phyloP scores from a whole-genome alignment of 2,329 filamentous ascomycete species.

The Byssoonygena ceratinophila region DNA sequence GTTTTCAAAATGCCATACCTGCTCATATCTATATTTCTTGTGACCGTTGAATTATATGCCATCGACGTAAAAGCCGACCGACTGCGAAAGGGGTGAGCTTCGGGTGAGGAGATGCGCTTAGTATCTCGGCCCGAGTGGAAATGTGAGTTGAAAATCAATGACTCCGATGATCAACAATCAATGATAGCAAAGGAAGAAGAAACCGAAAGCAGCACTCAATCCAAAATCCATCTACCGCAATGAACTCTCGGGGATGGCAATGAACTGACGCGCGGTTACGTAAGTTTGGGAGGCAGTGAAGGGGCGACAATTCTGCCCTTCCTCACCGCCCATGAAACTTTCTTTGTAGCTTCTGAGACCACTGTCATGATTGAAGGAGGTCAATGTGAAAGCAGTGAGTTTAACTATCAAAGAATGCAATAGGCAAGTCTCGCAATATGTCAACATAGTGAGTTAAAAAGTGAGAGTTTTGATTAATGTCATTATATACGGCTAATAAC shows the following conservation, averaged over 20 bases:
- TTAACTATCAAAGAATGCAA: too few relatives aligned
- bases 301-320: background rate
- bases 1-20: slow-evolving; percentile 38
- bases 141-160: background rate
- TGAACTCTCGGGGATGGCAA: background rate
- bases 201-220: background rate
- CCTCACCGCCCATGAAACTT: background rate
- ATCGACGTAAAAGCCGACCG: slow-evolving; percentile 15
- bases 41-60: slow-evolving; percentile 19
- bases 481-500: too few relatives aligned
- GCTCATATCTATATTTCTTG: slow-evolving; percentile 50
- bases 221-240: background rate
- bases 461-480: too few relatives aligned
- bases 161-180: too few relatives aligned
- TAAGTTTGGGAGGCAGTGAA: slow-evolving; percentile 7
- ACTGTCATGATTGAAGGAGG: too few relatives aligned
- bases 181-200: background rate
- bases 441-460: too few relatives aligned
- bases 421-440: too few relatives aligned
- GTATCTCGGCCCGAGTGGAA: background rate
- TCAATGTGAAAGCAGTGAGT: too few relatives aligned
- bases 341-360: background rate
- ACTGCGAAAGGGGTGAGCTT: background rate
- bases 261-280: slow-evolving; percentile 9
- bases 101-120: background rate